These are phyloP conservation scores for Erythrophleum fordii DNA, from an alignment of 306 rosid species.

Conservation along the genomic window DNA sequence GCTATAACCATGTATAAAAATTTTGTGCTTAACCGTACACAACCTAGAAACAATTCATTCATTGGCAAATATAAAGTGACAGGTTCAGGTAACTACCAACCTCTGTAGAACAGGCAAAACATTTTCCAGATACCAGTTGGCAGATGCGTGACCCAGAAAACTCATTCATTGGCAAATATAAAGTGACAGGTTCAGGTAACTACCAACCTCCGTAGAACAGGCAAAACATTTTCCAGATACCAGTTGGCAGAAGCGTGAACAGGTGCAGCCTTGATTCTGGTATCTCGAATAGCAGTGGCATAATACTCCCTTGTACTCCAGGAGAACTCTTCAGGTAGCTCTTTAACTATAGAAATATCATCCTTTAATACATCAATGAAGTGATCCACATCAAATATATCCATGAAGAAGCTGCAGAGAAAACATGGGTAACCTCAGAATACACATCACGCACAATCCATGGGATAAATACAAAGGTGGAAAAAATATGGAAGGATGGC, in stretches of 20 bases:
- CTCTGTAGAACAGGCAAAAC: conserved; percentile 81
- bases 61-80: conserved; percentile 31
- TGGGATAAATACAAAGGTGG: neutral
- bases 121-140: conserved; percentile 86
- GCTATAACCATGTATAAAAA: neutral
- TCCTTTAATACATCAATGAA: conserved; percentile 86
- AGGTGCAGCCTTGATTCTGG: conserved; percentile 92
- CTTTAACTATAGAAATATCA: conserved; percentile 82
- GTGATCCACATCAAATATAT: conserved; percentile 98
- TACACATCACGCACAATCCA: conserved; percentile 30
- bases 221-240: conserved; percentile 90
- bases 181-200: conserved; percentile 44
- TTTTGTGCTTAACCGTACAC: neutral
- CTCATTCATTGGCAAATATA: conserved; percentile 26
- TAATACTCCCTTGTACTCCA: conserved; percentile 98
- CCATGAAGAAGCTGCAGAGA: conserved; percentile 80
- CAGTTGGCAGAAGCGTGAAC: conserved; percentile 90
- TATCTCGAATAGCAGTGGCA: conserved; percentile 72
- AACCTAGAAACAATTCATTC: conserved; percentile 1
- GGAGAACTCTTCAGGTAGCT: conserved; percentile 80
- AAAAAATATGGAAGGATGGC: conserved; percentile 12
- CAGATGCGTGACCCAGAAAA: conserved; percentile 63
- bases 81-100: conserved; percentile 58
- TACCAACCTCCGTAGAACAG: conserved; percentile 84
- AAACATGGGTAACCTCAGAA: conserved; percentile 37